phyloP scores from a whole-genome alignment of 208 protist genomes.

The Phytomonas sp. region DNA sequence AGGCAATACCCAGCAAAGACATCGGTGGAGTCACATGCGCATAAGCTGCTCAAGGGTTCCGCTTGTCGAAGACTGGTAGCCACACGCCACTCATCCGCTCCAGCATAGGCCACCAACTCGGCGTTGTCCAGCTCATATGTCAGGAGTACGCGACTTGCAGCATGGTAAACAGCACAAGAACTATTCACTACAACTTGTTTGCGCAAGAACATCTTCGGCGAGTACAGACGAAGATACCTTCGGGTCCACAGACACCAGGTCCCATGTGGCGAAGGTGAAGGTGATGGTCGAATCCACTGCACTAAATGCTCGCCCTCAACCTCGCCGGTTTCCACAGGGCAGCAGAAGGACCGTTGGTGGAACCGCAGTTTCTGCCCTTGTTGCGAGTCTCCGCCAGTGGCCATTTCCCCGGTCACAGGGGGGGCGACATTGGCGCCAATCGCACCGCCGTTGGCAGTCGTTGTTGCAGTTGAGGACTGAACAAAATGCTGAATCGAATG shows the following conservation, averaged over 20 bases:
- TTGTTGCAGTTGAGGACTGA: background rate
- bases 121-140: conserved; percentile 15
- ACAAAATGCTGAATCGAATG: background rate
- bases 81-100: conserved; percentile 11
- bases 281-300: background rate
- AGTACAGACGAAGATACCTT: conserved; percentile 15
- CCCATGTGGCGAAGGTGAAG: background rate
- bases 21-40: conserved; percentile 2
- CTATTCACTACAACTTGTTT: conserved; percentile 17
- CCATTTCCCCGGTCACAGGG: background rate
- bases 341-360: background rate
- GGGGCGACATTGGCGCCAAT: background rate
- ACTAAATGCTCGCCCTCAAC: background rate
- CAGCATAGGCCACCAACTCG: conserved; percentile 23
- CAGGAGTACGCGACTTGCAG: conserved; percentile 16
- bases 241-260: conserved; percentile 29
- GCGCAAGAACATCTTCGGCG: conserved; percentile 5
- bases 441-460: too few species aligned
- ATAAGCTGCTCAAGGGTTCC: background rate
- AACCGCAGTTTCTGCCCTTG: background rate
- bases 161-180: conserved; percentile 24
- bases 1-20: conserved; percentile 8
- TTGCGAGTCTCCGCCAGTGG: background rate
- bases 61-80: background rate
- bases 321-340: background rate